Conservation (phyloP, 148 eudicot genomes). For the Nepenthes mirabilis region DNA sequence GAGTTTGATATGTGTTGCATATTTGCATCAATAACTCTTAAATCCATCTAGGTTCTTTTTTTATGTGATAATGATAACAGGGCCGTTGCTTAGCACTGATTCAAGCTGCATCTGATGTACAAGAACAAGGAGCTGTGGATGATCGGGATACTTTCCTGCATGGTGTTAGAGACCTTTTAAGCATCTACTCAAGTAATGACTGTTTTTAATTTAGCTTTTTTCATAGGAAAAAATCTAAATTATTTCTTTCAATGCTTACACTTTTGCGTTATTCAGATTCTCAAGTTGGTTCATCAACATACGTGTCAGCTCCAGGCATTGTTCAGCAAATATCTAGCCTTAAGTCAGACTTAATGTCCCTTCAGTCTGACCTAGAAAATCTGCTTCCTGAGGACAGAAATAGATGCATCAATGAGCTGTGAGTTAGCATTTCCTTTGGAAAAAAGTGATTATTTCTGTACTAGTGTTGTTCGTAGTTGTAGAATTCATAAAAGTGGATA, state of each 20-base stretch:
- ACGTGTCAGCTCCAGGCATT: conserved; percentile 92
- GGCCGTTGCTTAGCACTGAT: conserved; percentile 65
- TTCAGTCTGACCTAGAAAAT: conserved; percentile 89
- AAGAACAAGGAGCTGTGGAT: conserved; percentile 99
- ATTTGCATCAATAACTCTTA: too few species aligned
- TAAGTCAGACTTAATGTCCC: conserved; percentile 66
- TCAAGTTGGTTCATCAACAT: conserved; percentile 71
- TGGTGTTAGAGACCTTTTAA: conserved; percentile 91
- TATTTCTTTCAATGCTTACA: not conserved
- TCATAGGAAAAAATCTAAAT: not conserved
- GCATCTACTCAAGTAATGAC: conserved; percentile 83
- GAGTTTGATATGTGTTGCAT: too few species aligned
- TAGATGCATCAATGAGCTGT: conserved; percentile 93
- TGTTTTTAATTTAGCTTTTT: conserved; percentile 1
- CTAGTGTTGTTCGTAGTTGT: not conserved
- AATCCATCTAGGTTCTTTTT: too few species aligned
- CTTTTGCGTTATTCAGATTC: conserved; percentile 45
- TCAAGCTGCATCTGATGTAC: conserved; percentile 82
- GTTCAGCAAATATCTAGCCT: conserved; percentile 88
- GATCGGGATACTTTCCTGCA: conserved; percentile 91
- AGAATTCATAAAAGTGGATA: not conserved
- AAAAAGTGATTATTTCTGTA: not conserved
- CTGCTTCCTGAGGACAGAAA: conserved; percentile 82
- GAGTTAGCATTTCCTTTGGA: conserved; percentile 21
- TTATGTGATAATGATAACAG: conserved; percentile 15